Evolutionary conservation across 2,329 filamentous ascomycete genomes (phyloP), one percentile per base, ranked within the genome.

Genomic region (Immersiporthe knoxdaviesiana): DNA sequence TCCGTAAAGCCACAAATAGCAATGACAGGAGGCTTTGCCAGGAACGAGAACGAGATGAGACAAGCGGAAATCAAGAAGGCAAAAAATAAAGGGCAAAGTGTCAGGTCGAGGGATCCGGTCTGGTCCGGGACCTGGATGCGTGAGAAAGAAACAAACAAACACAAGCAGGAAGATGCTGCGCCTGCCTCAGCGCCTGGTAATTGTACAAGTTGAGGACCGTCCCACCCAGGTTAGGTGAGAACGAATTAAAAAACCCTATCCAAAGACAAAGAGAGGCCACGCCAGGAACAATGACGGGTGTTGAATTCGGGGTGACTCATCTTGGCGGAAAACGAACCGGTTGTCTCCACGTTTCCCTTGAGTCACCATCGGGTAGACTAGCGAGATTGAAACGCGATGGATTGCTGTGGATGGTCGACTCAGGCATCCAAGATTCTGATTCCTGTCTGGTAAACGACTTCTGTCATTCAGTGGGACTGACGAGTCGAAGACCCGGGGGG

Each of bases 271-370:
- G 14, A 47, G 21, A 47, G 44, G 21, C 44, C 44, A 12, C 5
- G n/a, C 32, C 30, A 30, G 56, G n/a, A 59, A 41, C 30, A 68
- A 18, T 16, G n/a, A 27, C 37, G 16, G 35, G n/a, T 27, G 37
- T 66, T 39, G n/a, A 39, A n/a, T 12, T 30, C 63, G 41, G 69
- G 67, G 69, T 71, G 69, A 71, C 52, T 71, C 69, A 71, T 61
- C 63, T 50, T 62, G 67, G 44, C 50, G 44, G 44, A 27, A 58
- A 32, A 32, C 27, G 14, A n/a, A 62, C 41, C 27, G 11, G 59
- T n/a, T n/a, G 39, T n/a, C 35, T n/a, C 50, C 60, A 66, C 21
- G 59, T 35, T 35, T n/a, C n/a, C 24, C 41, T 63, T 71, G 69
- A 71, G 69, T 71, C 69, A 71, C 64, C 69, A 37, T n/a, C 16